Evolutionary conservation across 306 rosid genomes (phyloP).

Genomic region (Medicago ruthenica): DNA sequence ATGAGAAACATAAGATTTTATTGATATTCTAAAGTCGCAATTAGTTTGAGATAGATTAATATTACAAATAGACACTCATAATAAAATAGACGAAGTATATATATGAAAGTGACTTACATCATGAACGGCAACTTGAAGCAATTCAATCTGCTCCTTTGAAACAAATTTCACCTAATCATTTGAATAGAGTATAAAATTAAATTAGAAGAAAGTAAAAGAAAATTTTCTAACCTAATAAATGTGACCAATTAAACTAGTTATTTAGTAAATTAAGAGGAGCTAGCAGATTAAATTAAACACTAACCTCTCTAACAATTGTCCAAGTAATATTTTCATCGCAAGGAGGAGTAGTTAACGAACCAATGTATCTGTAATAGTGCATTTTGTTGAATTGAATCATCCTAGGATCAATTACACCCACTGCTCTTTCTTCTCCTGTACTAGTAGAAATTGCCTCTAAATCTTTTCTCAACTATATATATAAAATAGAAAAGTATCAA

Average conservation of each 20-base stretch:
- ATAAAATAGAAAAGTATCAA: background rate
- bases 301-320: constrained; percentile 55
- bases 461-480: constrained; percentile 45
- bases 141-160: constrained; percentile 52
- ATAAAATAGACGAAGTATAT: too few species aligned
- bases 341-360: constrained; percentile 79
- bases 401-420: constrained; percentile 57
- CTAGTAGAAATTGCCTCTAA: constrained; percentile 43
- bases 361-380: constrained; percentile 66
- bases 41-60: too few species aligned
- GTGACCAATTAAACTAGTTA: background rate
- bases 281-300: background rate
- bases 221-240: background rate
- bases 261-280: background rate
- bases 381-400: constrained; percentile 25
- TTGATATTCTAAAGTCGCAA: too few species aligned
- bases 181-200: background rate
- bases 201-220: background rate
- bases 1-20: too few species aligned
- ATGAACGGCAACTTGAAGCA: constrained; percentile 68
- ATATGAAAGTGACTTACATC: constrained; percentile 68
- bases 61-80: too few species aligned
- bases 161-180: constrained; percentile 57
- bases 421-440: constrained; percentile 13
- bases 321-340: constrained; percentile 68